Base-by-base conservation (phyloP, 2,329 filamentous ascomycete species). In the Xylaria sp. region DNA sequence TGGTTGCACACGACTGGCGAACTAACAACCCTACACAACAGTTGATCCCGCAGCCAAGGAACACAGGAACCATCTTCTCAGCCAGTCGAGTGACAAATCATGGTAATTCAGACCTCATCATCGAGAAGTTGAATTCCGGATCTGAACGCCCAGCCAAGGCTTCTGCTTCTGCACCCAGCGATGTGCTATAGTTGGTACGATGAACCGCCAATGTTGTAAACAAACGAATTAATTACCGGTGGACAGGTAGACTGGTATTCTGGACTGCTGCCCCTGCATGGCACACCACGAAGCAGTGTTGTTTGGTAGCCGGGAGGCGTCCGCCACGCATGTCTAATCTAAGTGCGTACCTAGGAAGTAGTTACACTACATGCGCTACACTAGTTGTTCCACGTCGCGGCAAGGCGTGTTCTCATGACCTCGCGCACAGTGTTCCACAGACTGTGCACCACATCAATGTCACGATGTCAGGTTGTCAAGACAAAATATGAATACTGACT, bases 151-250 rank as follows among this genome's bases (percentile, higher is more conserved):
- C 51, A 39, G 51, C 33, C 22, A n/a, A 42, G 31, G 51, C 31
- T 38, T 39, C 17, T 17, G 51, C 31, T 38, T 39, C 17, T 17
- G 15, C 33, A 20, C 10, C 51, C 61, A 33, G 5, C 9, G 13
- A 33, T 29, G 10, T 49, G 31, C 33, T 20, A 13, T 5, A 50
- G 25, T 25, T 27, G 61, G 61, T 63, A 57, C 61, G 61, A 63
- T 63, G 27, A 57, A 42, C n/a, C 13, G 27, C n/a, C 15, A 25
- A 25, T 39, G 44, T 44, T 50, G n/a, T 36, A 50, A 51, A 22
- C 6, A 49, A 11, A 11, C 25, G 15, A 27, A 27, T 31, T 33
- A 33, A 33, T 51, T 33, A 33, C 11, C n/a, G 4, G 4, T 5
- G 20, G 39, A 27, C 36, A 13, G 51, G 20, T 17, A n/a, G n/a